A percentile compares a stretch with the other conserved stretches of the same genome.
phyloP scores from a whole-genome alignment of 441 rosid species.

The Populus hybrid region DNA sequence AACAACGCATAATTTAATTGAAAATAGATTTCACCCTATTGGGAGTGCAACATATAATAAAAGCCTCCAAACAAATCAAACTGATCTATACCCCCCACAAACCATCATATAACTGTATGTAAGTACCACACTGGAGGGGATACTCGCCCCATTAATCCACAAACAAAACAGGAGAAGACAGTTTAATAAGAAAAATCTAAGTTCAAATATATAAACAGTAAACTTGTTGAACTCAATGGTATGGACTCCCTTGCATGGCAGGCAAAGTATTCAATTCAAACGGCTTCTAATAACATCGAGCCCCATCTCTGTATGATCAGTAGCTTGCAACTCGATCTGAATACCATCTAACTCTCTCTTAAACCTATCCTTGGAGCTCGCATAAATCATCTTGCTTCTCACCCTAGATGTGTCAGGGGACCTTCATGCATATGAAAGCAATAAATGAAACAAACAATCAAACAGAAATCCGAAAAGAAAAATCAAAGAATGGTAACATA shows the following conservation, averaged over 20 bases:
- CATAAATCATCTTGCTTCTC: slow-evolving; percentile 73
- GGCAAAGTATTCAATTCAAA: slow-evolving; percentile 29
- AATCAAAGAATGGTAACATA: background rate
- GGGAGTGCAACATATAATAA: background rate
- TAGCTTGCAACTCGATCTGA: slow-evolving; percentile 67
- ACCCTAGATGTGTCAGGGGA: slow-evolving; percentile 54
- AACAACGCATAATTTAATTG: background rate
- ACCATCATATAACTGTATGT: slow-evolving; percentile 26
- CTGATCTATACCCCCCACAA: slow-evolving; percentile 24
- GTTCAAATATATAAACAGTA: slow-evolving; percentile 33
- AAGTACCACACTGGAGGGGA: slow-evolving; percentile 27
- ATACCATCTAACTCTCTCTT: slow-evolving; percentile 64
- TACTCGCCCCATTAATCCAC: slow-evolving; percentile 34
- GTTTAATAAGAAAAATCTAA: slow-evolving; percentile 21
- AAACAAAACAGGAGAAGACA: slow-evolving; percentile 23
- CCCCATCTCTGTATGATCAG: slow-evolving; percentile 69
- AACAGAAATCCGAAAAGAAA: background rate
- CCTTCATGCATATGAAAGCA: slow-evolving; percentile 28
- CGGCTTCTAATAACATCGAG: slow-evolving; percentile 67
- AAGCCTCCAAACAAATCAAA: slow-evolving; percentile 3
- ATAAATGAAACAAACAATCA: background rate
- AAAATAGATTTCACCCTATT: background rate
- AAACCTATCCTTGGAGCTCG: slow-evolving; percentile 66
- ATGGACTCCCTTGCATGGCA: slow-evolving; percentile 18
- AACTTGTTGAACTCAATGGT: slow-evolving; percentile 24